Conservation (phyloP, 495 filamentous ascomycete species). For the Talaromyces borbonicus region DNA sequence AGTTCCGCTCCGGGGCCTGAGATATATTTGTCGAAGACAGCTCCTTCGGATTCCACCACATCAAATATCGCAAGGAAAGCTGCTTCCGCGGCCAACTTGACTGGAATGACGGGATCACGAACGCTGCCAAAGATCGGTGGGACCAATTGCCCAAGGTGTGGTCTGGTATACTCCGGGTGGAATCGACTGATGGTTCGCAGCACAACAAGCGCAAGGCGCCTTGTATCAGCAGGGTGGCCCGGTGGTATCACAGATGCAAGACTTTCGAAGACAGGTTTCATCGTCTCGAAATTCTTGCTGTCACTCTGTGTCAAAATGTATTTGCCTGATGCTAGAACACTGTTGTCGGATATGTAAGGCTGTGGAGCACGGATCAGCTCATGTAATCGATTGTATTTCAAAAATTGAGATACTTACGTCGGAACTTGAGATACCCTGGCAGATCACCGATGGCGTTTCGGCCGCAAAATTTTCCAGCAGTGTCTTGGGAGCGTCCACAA, state of each 20-base stretch:
- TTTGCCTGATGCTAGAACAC: slow-evolving; percentile 90
- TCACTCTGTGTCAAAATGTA: slow-evolving; percentile 61
- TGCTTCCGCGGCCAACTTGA: slow-evolving; percentile 91
- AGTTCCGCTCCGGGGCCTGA: slow-evolving; percentile 49
- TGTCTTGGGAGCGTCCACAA: slow-evolving; percentile 64
- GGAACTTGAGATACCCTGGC: slow-evolving; percentile 66
- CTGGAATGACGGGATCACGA: slow-evolving; percentile 86
- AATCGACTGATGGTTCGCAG: slow-evolving; percentile 73
- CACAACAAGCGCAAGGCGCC: slow-evolving; percentile 81
- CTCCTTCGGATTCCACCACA: slow-evolving; percentile 74
- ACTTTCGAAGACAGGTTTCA: slow-evolving; percentile 68
- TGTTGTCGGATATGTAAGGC: slow-evolving; percentile 80
- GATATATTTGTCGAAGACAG: slow-evolving; percentile 90
- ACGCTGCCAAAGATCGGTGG: slow-evolving; percentile 83
- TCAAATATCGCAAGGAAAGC: slow-evolving; percentile 91
- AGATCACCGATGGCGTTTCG: slow-evolving; percentile 65
- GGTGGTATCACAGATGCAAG: slow-evolving; percentile 65
- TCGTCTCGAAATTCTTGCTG: slow-evolving; percentile 46
- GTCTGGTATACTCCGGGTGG: slow-evolving; percentile 63
- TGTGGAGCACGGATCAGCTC: slow-evolving; percentile 26
- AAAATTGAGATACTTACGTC: slow-evolving; percentile 42
- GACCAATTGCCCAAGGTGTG: slow-evolving; percentile 68
- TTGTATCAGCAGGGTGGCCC: slow-evolving; percentile 67
- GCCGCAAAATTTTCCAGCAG: slow-evolving; percentile 56
- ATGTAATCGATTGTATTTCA: not conserved